Percentiles rank a stretch among this genome's conserved stretches.
These are phyloP conservation scores for Alternaria brassicae DNA, from an alignment of 2,329 filamentous ascomycete species.

Conservation along the genomic window DNA sequence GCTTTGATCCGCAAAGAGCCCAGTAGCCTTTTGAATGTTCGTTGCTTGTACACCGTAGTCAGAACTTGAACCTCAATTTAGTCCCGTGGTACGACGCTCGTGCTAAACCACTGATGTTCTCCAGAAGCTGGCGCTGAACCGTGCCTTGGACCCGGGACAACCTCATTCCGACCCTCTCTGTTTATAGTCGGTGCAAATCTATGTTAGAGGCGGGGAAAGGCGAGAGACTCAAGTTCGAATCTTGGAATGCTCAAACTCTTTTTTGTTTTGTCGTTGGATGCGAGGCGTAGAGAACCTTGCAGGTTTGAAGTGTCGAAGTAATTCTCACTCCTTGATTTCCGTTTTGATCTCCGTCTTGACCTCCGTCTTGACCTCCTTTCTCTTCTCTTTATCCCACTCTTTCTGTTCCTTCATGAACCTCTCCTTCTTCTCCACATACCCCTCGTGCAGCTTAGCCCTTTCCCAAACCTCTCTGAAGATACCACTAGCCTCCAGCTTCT, in stretches of 20 bases:
- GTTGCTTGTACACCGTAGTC: too few relatives aligned
- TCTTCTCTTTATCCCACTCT: slow-evolving; percentile 48
- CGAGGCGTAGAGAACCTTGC: not conserved
- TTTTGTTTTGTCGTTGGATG: not conserved
- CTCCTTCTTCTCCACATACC: slow-evolving; percentile 56
- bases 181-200: not conserved
- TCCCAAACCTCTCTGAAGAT: slow-evolving; percentile 61
- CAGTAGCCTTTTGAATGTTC: not conserved
- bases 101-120: not conserved
- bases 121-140: not conserved
- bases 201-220: not conserved
- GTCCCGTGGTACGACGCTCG: not conserved
- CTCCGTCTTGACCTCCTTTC: slow-evolving; percentile 5
- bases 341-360: slow-evolving; percentile 3
- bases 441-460: slow-evolving; percentile 54
- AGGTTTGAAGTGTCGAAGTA: not conserved
- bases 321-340: not conserved
- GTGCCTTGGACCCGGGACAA: not conserved
- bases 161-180: not conserved
- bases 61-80: too few relatives aligned
- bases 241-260: not conserved
- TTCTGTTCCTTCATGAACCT: slow-evolving; percentile 58
- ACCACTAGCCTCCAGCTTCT: slow-evolving; percentile 59
- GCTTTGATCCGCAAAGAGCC: slow-evolving; percentile 8
- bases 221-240: slow-evolving; percentile 8